phyloP scores from a whole-genome alignment of 1,284 basidiomycete species.

The Mycena sp. region DNA sequence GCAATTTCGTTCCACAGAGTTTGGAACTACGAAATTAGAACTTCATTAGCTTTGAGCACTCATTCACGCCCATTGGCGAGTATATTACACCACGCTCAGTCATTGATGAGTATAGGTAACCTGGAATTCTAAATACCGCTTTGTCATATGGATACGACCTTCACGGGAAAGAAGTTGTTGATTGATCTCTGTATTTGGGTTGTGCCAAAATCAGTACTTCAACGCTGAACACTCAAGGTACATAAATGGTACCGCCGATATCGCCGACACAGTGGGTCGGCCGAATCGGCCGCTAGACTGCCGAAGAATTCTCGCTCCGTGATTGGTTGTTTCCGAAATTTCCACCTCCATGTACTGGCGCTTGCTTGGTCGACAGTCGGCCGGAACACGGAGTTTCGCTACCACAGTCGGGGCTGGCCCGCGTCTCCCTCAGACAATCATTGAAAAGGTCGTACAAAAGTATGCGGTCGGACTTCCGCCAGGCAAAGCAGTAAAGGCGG shows the following conservation, averaged over 20 bases:
- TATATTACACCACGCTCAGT: slow-evolving; percentile 44
- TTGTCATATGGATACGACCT: too few relatives aligned
- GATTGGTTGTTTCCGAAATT: background rate
- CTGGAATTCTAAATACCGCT: background rate
- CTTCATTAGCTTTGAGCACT: slow-evolving; percentile 38
- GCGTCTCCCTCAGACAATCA: slow-evolving; percentile 84
- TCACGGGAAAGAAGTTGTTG: too few relatives aligned
- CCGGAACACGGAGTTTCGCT: slow-evolving; percentile 30
- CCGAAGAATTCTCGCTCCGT: background rate
- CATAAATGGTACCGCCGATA: too few relatives aligned
- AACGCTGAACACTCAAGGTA: too few relatives aligned
- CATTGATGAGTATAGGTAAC: slow-evolving; percentile 40
- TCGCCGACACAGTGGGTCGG: background rate
- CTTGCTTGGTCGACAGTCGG: slow-evolving; percentile 28
- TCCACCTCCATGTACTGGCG: background rate
- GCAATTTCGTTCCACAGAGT: background rate
- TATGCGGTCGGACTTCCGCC: slow-evolving; percentile 90
- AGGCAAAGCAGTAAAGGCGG: slow-evolving; percentile 86
- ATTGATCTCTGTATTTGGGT: too few relatives aligned
- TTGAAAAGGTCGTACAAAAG: slow-evolving; percentile 98
- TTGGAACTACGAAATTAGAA: background rate
- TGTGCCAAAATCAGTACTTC: too few relatives aligned
- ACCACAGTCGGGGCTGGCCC: slow-evolving; percentile 28
- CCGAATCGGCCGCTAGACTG: background rate
- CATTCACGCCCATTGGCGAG: slow-evolving; percentile 41